Evolutionary conservation across 495 filamentous ascomycete genomes (phyloP).

Genomic region (Annulohypoxylon nitens): DNA sequence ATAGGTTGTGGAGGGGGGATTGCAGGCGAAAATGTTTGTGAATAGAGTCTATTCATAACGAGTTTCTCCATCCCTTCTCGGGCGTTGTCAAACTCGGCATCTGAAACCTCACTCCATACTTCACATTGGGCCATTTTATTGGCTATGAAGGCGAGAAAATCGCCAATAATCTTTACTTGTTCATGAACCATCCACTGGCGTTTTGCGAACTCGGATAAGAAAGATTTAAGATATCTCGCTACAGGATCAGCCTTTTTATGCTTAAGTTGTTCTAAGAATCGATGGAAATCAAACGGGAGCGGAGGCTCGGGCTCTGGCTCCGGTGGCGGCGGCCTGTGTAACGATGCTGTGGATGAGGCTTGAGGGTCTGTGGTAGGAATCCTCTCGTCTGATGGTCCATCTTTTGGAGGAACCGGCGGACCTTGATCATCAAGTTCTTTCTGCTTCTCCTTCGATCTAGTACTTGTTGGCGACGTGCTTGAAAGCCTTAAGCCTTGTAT

Average conservation of each 20-base stretch:
- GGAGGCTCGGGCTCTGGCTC: constrained; percentile 90
- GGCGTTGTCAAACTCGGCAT: constrained; percentile 98
- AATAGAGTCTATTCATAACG: constrained; percentile 98
- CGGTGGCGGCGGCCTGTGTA: constrained; percentile 80
- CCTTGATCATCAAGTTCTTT: constrained; percentile 59
- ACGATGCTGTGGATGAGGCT: constrained; percentile 64
- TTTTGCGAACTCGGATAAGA: constrained; percentile 94
- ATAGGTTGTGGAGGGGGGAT: constrained; percentile 86
- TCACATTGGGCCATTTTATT: constrained; percentile 99
- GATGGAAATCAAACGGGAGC: constrained; percentile 96
- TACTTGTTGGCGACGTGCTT: constrained; percentile 53
- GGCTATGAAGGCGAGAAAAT: constrained; percentile 97
- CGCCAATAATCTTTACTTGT: constrained; percentile 97
- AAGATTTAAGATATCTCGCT: constrained; percentile 93
- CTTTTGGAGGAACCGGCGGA: constrained; percentile 66
- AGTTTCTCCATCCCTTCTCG: constrained; percentile 99
- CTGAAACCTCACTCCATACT: constrained; percentile 94
- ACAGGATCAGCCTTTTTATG: constrained; percentile 97
- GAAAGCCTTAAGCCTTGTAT: constrained; percentile 61
- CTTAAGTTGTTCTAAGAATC: constrained; percentile 93
- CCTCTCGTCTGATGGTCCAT: constrained; percentile 58
- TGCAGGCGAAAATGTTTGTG: constrained; percentile 94
- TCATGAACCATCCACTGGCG: constrained; percentile 99
- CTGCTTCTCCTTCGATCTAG: constrained; percentile 55
- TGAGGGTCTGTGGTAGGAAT: constrained; percentile 54